A percentile compares a stretch with the other conserved stretches of the same genome.
These are phyloP conservation scores for Chaetoscypha palmicola DNA, from an alignment of 2,329 filamentous ascomycete species.

Conservation along the genomic window DNA sequence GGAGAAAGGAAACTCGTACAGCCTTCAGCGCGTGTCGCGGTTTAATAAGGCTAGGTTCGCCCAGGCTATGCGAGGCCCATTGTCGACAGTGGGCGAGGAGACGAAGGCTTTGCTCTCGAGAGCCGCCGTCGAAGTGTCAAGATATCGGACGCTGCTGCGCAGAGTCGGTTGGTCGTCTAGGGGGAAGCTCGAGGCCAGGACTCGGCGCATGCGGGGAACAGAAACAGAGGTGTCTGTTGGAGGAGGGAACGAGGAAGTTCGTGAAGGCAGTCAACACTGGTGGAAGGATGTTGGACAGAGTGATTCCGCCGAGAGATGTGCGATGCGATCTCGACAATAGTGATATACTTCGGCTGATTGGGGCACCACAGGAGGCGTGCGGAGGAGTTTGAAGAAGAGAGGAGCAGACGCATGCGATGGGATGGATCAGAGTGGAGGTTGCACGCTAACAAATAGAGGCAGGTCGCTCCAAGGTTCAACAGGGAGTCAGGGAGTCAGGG, in stretches of 20 bases:
- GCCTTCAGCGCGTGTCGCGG: constrained; percentile 21
- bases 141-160: neutral
- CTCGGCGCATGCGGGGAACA: constrained; percentile 16
- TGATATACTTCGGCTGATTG: constrained; percentile 4
- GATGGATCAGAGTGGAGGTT: neutral
- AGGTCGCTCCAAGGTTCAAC: no score
- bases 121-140: constrained; percentile 7
- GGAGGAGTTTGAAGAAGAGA: neutral
- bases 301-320: neutral
- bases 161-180: neutral
- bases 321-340: neutral
- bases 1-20: constrained; percentile 20
- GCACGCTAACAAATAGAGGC: neutral
- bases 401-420: constrained; percentile 1
- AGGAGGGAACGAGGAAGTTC: neutral
- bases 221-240: constrained; percentile 1
- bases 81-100: constrained; percentile 17
- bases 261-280: neutral
- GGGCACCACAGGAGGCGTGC: neutral
- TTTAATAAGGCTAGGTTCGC: constrained; percentile 24
- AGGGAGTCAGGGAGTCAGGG: no score
- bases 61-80: constrained; percentile 30
- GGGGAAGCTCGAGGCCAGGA: neutral
- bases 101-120: constrained; percentile 16
- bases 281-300: neutral